Percentiles rank a stretch among this genome's conserved stretches.
These are phyloP conservation scores for Schoenoplectus tabernaemontani DNA, from an alignment of 202 grass and related monocot genomes.

Conservation along the genomic window DNA sequence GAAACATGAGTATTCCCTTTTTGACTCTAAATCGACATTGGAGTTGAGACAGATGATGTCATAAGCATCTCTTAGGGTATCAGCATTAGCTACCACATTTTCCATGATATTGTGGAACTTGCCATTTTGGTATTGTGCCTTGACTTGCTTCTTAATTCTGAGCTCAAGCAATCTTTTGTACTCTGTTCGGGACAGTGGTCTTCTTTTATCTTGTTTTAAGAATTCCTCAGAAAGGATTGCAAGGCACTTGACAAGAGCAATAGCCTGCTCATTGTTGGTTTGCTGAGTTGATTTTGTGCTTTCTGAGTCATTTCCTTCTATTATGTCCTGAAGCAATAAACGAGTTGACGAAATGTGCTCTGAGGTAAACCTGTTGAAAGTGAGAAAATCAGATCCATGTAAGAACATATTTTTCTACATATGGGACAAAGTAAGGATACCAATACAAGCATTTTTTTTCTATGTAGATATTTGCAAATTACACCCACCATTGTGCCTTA, in stretches of 20 bases:
- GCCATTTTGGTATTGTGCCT: slow-evolving; percentile 52
- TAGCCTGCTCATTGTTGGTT: background rate
- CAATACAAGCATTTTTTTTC: no score
- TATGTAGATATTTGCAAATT: no score
- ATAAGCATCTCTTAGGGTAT: slow-evolving; percentile 67
- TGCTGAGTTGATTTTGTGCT: background rate
- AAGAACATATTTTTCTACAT: no score
- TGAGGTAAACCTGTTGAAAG: background rate
- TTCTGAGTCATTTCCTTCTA: slow-evolving; percentile 30
- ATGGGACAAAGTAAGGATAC: no score
- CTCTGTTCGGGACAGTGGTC: slow-evolving; percentile 47
- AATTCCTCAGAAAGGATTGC: slow-evolving; percentile 67
- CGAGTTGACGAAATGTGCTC: slow-evolving; percentile 6
- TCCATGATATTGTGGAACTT: slow-evolving; percentile 61
- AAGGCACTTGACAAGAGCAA: slow-evolving; percentile 75
- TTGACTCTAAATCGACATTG: slow-evolving; percentile 39
- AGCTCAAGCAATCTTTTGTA: slow-evolving; percentile 63
- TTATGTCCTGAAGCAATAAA: slow-evolving; percentile 33
- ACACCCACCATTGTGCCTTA: no score
- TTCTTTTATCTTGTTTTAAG: slow-evolving; percentile 23
- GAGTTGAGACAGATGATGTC: slow-evolving; percentile 65
- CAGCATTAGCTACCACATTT: slow-evolving; percentile 39
- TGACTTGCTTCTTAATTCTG: slow-evolving; percentile 74
- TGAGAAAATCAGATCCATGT: no score
- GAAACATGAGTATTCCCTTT: slow-evolving; percentile 44